A percentile compares a stretch with the other conserved stretches of the same genome.
Evolutionary conservation across 257 asterid genomes (phyloP).

Genomic region (Datura wrightii): DNA sequence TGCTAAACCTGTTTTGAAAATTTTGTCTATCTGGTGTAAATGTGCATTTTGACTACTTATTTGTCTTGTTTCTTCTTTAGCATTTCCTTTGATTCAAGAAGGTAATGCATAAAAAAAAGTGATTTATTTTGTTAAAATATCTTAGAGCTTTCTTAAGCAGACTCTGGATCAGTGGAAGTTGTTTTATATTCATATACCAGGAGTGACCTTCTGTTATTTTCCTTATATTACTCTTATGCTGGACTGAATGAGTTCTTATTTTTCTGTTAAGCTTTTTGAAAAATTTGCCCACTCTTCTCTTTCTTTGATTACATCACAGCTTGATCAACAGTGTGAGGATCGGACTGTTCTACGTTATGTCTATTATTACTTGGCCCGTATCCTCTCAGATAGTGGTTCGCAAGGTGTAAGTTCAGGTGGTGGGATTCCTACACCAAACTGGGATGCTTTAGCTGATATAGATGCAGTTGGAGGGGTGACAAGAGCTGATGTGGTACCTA

Average conservation of each 20-base stretch:
- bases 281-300: slow-evolving; percentile 36
- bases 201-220: background rate
- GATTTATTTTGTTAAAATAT: no score
- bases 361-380: slow-evolving; percentile 96
- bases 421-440: slow-evolving; percentile 99
- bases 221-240: background rate
- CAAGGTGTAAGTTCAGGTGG: slow-evolving; percentile 98
- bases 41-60: background rate
- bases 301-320: slow-evolving; percentile 59
- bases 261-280: background rate
- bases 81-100: slow-evolving; percentile 22
- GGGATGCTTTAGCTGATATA: slow-evolving; percentile 99
- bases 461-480: slow-evolving; percentile 99
- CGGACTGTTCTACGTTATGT: slow-evolving; percentile 96
- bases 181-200: slow-evolving; percentile 13
- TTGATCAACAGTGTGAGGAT: slow-evolving; percentile 99
- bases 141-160: slow-evolving; percentile 19
- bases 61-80: slow-evolving; percentile 1
- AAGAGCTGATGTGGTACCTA: slow-evolving; percentile 99
- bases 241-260: slow-evolving; percentile 22
- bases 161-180: background rate
- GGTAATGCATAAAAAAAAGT: slow-evolving; percentile 4
- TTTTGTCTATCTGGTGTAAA: background rate
- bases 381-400: slow-evolving; percentile 91
- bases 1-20: background rate